Base-by-base conservation (phyloP, 495 filamentous ascomycete species). In the Saxispiralis lemnorum region DNA sequence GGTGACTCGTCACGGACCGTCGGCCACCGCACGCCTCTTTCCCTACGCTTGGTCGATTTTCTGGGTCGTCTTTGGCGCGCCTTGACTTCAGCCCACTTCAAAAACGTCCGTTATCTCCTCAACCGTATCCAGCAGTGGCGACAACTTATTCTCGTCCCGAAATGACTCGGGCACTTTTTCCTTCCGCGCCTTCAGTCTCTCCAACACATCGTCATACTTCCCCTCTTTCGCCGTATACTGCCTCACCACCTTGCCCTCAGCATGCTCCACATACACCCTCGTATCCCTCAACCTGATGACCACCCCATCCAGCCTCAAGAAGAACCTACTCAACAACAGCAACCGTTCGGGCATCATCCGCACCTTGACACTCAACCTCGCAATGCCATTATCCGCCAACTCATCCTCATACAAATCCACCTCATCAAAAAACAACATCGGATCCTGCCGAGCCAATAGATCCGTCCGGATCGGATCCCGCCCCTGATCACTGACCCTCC, bases 321-420 rank as follows among this genome's bases (percentile, higher is more conserved):
- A 97, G 59, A 93, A 79, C n/a, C 92, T 68, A 37, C 71, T 73
- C 9, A 97, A 69, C 31, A 96, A 66, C 41, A 97, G 69, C 55
- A 96, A 72, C 35, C 89, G 66, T 44, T 74, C 72, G 28, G 82
- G 82, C 83, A 95, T 94, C 38, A 94, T 89, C 38, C 89, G 69
- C 36, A 95, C 63, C 66, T 96, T 96, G 63, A 79, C 79, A 18
- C 75, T 87, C 10, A 92, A 59, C 59, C 93, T 70, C 6, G 84
- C 75, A 47, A 95, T 88, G 19, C 89, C 89, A 59, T 97, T 97
- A 58, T 97, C 89, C 33, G 93, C 89, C 43, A 97, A 73, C 63
- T 97, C 89, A 60, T 92, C 87, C 65, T 96, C 89, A 58, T 96
- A 97, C 20, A 96, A 69, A 48, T 94, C 73, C 20, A 96, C 84